phyloP scores from a whole-genome alignment of 805 yeast species.

The Blastobotrys parvus region DNA sequence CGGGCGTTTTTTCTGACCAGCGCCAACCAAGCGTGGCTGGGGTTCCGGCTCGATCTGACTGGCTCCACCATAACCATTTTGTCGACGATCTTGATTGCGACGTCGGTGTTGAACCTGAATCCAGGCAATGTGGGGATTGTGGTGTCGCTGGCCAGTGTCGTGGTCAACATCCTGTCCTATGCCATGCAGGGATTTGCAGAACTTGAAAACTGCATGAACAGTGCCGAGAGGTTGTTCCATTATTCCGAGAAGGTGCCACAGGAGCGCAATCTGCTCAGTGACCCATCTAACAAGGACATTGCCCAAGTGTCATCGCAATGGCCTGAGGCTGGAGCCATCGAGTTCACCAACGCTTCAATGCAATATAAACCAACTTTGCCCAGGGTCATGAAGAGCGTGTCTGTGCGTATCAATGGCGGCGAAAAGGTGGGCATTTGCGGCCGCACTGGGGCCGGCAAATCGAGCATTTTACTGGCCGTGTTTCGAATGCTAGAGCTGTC shows the following conservation, averaged over 20 bases:
- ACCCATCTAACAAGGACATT: constrained; percentile 44
- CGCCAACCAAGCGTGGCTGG: constrained; percentile 91
- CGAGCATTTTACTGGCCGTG: constrained; percentile 88
- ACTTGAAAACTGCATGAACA: constrained; percentile 91
- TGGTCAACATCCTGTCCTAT: constrained; percentile 85
- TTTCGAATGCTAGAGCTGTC: constrained; percentile 54
- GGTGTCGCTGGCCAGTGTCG: constrained; percentile 79
- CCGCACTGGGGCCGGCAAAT: constrained; percentile 97
- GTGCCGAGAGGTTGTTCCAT: constrained; percentile 91
- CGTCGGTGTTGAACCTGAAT: constrained; percentile 57
- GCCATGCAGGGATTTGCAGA: constrained; percentile 79
- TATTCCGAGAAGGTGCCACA: constrained; percentile 60
- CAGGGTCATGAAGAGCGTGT: constrained; percentile 73
- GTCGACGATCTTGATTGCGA: constrained; percentile 68
- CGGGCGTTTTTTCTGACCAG: constrained; percentile 89
- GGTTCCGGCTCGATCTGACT: constrained; percentile 70
- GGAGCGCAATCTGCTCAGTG: constrained; percentile 40
- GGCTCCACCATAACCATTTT: constrained; percentile 75
- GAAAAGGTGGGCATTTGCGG: constrained; percentile 92
- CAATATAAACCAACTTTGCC: constrained; percentile 84
- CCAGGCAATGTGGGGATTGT: constrained; percentile 95
- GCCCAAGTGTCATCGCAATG: constrained; percentile 49
- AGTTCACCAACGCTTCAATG: constrained; percentile 65
- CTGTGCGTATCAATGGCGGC: constrained; percentile 69
- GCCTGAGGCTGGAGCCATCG: constrained; percentile 72